These are phyloP conservation scores for Leccinum glutinopallens DNA, from an alignment of 1,284 basidiomycete genomes.

Conservation along the genomic window DNA sequence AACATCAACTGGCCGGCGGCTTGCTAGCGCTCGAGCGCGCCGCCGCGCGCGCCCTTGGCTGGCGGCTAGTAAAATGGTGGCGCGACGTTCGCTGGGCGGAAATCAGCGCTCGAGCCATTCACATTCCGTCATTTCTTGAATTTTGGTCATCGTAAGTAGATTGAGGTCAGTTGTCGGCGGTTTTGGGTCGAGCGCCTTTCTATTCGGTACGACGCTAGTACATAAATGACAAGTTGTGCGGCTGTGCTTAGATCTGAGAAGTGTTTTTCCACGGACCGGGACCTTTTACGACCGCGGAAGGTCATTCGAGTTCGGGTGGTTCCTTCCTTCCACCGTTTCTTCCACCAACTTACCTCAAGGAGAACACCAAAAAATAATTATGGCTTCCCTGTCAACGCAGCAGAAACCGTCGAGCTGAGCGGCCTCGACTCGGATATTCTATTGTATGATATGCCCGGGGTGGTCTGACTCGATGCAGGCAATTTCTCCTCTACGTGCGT, in stretches of 20 bases:
- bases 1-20: background rate
- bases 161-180: slow-evolving; percentile 1
- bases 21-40: background rate
- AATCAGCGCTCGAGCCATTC: background rate
- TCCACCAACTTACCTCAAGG: slow-evolving; percentile 8
- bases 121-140: background rate
- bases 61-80: slow-evolving; percentile 1
- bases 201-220: background rate
- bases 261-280: background rate
- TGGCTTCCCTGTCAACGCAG: slow-evolving; percentile 8
- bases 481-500: background rate
- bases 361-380: background rate
- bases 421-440: background rate
- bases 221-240: background rate
- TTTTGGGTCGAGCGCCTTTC: background rate
- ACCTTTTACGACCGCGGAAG: background rate
- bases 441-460: background rate
- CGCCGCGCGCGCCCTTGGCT: background rate
- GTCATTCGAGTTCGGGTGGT: background rate
- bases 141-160: background rate
- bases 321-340: slow-evolving; percentile 1
- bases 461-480: background rate
- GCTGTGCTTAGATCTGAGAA: background rate
- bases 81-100: background rate
- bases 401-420: slow-evolving; percentile 1